Evolutionary conservation across 2,329 filamentous ascomycete species (phyloP), one percentile per base, ranked within the genome.

Genomic region (Colletotrichum camelliae): DNA sequence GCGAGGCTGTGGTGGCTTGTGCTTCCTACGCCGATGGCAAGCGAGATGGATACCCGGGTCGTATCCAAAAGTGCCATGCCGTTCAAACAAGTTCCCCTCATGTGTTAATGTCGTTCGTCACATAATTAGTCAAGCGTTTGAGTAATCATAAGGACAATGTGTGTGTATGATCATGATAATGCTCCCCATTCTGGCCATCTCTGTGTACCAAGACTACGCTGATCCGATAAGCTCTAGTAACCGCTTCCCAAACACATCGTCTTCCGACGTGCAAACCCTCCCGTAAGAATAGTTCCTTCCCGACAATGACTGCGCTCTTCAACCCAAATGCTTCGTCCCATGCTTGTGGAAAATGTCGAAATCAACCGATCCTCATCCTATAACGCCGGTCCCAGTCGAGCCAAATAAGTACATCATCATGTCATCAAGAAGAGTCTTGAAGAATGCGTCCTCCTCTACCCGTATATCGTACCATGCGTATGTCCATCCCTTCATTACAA

Each of bases 361-460:
- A 74, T 24, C 70, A 76, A 27, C 64, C 33, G 48, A 16, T 39
- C 12, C 31, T 57, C 64, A 70, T 57, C 64, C 74, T 37, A 15
- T 37, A 76, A 76, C 74, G 66, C 74, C 74, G 37, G 64, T 64
- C 58, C 70, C 70, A 65, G 61, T 52, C 57, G 70, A 74, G 35
- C 64, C 64, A 66, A 74, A 60, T 70, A 73, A 74, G 70, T 76
- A 66, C 74, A 65, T 76, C 74, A 69, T 76, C 48, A 74, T 52
- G 35, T 76, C 74, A 52, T 75, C 70, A 74, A 76, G 55, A 58
- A 73, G 35, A 68, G 33, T 69, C 48, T 61, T 58, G 66, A 61
- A 48, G 37, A 67, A 48, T 62, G 55, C 52, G 29, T 39, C 66
- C 71, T 31, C 66, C 66, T 67, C 71, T 65, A 37, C 67, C 65